Conservation (phyloP, 169 alveolate species). For the Plasmodium cynomolgi region DNA sequence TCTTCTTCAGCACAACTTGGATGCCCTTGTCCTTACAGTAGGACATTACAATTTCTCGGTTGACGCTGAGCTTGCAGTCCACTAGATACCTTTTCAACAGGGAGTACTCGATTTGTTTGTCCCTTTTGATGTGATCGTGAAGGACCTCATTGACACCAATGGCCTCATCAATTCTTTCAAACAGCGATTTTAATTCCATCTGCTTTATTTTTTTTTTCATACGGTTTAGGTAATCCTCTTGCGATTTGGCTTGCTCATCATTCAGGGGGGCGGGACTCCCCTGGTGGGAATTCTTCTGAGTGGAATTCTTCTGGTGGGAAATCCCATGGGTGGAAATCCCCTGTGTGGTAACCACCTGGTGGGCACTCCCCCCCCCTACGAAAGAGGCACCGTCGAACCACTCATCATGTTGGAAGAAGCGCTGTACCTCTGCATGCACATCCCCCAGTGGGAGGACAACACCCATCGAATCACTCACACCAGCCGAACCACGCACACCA, state of each 20-base stretch:
- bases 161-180: conserved; percentile 71
- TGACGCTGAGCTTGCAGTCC: conserved; percentile 54
- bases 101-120: conserved; percentile 37
- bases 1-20: conserved; percentile 22
- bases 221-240: conserved; percentile 50
- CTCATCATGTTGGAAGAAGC: neutral
- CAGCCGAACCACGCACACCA: neutral
- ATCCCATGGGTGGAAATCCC: too few species aligned
- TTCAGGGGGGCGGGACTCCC: neutral
- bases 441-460: neutral
- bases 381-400: neutral
- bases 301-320: too few species aligned
- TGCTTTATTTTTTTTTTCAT: conserved; percentile 43
- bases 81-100: conserved; percentile 25
- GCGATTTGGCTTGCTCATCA: conserved; percentile 33
- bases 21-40: conserved; percentile 37
- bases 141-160: conserved; percentile 34
- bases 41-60: conserved; percentile 16
- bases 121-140: conserved; percentile 5
- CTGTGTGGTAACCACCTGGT: neutral
- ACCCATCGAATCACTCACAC: neutral
- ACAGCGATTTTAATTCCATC: conserved; percentile 33
- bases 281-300: too few species aligned
- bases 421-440: neutral
- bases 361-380: neutral